Percentiles rank a stretch among this genome's conserved stretches.
These are phyloP conservation scores for Gaertneriomyces semiglobifer DNA, from an alignment of 192 early-diverging fungal species.

Conservation along the genomic window DNA sequence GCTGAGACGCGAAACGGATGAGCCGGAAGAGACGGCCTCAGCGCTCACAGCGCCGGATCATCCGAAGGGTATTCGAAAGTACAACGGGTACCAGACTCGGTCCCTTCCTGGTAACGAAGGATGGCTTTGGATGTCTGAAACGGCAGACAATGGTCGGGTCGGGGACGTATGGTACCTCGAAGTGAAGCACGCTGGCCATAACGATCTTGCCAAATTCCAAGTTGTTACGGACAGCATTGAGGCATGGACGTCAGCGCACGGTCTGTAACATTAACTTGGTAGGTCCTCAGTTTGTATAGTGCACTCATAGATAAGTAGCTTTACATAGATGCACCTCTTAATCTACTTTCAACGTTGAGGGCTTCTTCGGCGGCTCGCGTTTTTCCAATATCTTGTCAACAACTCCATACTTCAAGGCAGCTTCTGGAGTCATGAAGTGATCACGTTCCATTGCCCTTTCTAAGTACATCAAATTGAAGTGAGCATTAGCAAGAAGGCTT, in stretches of 20 bases:
- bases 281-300: too few relatives aligned
- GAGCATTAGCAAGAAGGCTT: not conserved
- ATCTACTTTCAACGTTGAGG: not conserved
- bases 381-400: conserved; percentile 87
- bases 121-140: conserved; percentile 15
- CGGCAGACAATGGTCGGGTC: not conserved
- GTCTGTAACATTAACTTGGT: not conserved
- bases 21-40: conserved; percentile 4
- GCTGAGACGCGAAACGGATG: conserved; percentile 1
- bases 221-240: conserved; percentile 31
- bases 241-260: conserved; percentile 18
- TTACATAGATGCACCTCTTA: too few relatives aligned
- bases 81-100: conserved; percentile 8
- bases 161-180: conserved; percentile 33
- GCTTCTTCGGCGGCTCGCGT: conserved; percentile 26
- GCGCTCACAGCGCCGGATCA: not conserved
- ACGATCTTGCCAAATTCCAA: conserved; percentile 30
- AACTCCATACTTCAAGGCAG: conserved; percentile 85
- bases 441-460: conserved; percentile 92
- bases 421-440: conserved; percentile 88
- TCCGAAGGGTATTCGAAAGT: not conserved
- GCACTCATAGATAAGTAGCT: too few relatives aligned
- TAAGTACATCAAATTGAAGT: conserved; percentile 10
- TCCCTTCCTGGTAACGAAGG: conserved; percentile 2
- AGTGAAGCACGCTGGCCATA: conserved; percentile 40